phyloP scores from a whole-genome alignment of 2,329 filamentous ascomycete species.

The Fusarium secorum region DNA sequence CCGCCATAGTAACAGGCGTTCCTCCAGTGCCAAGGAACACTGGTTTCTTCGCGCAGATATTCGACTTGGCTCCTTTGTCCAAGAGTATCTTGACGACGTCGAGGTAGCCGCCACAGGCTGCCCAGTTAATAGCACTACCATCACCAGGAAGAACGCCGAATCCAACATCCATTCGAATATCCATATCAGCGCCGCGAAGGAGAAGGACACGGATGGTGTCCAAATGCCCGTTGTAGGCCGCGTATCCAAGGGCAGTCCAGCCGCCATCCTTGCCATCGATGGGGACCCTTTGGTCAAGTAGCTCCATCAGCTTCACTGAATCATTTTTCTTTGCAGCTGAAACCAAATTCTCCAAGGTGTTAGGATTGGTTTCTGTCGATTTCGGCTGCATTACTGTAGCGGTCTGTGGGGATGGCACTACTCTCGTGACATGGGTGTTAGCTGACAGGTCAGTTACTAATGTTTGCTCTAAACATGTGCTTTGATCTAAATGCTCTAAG shows the following conservation, averaged over 20 bases:
- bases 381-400: background rate
- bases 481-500: background rate
- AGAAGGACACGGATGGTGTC: background rate
- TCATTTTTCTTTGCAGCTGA: background rate
- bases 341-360: background rate
- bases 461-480: background rate
- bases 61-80: accelerated
- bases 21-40: background rate
- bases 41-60: background rate
- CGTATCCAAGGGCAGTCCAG: background rate
- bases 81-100: accelerated
- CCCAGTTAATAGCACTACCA: background rate
- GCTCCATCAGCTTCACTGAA: accelerated
- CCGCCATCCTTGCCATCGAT: accelerated
- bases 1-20: background rate
- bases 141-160: background rate
- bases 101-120: background rate
- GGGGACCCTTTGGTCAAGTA: accelerated
- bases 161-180: background rate
- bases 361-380: background rate
- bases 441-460: background rate
- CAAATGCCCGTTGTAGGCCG: background rate
- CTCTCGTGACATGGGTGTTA: background rate
- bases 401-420: background rate
- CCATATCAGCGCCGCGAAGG: background rate